A percentile compares a stretch with the other conserved stretches of the same genome.
Evolutionary conservation across 345 rosid genomes (phyloP).

Genomic region (Iberis pinnata): DNA sequence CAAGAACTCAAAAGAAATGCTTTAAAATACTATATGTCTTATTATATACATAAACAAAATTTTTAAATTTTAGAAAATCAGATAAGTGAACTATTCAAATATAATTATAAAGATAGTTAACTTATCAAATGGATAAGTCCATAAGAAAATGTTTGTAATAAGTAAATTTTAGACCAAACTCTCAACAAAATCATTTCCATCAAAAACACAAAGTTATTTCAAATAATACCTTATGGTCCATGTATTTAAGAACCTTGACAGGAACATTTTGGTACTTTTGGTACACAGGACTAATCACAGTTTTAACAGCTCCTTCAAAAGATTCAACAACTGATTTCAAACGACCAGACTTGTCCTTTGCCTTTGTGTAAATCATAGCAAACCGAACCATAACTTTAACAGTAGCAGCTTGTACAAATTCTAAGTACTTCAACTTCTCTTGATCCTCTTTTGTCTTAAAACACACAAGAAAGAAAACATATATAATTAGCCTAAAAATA

Average conservation of each 20-base stretch:
- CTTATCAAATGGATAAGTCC: no score
- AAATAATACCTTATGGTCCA: slow-evolving; percentile 87
- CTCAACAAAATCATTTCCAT: no score
- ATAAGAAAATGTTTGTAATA: no score
- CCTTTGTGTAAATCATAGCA: slow-evolving; percentile 48
- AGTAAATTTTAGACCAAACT: no score
- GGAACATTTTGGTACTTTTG: slow-evolving; percentile 64
- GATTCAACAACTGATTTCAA: slow-evolving; percentile 78
- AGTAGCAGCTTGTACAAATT: slow-evolving; percentile 71
- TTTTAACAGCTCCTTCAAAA: slow-evolving; percentile 73
- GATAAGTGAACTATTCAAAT: no score
- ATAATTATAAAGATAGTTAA: no score
- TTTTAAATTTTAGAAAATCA: no score
- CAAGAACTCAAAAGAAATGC: neutral
- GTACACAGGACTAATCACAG: slow-evolving; percentile 67
- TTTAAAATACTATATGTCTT: no score
- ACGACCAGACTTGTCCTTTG: slow-evolving; percentile 77
- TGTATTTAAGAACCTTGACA: slow-evolving; percentile 52
- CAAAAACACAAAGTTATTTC: neutral
- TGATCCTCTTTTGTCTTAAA: slow-evolving; percentile 30
- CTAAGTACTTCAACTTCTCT: slow-evolving; percentile 62
- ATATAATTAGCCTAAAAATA: slow-evolving; percentile 19
- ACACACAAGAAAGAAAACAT: neutral
- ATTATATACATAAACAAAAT: no score
- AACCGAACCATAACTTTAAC: slow-evolving; percentile 50